Percentiles rank a stretch among this genome's conserved stretches.
phyloP scores from a whole-genome alignment of 257 asterid genomes.

The Forsythia suspensa region DNA sequence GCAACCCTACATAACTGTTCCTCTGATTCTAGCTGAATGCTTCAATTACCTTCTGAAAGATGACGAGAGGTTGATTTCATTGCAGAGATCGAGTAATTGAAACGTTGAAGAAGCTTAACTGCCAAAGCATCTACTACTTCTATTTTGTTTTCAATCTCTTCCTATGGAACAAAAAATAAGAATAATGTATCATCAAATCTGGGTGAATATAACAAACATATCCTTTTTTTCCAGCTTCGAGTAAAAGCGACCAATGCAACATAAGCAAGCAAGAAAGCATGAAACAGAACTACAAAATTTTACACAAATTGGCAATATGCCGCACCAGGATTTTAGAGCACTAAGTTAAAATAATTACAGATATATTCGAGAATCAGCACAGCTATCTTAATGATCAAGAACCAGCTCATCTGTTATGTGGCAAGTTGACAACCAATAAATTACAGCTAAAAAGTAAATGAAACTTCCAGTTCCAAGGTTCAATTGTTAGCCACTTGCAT shows the following conservation, averaged over 20 bases:
- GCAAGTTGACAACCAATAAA: constrained; percentile 9
- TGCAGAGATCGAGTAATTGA: constrained; percentile 80
- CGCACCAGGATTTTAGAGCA: background rate
- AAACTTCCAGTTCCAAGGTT: constrained; percentile 1
- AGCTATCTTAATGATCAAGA: background rate
- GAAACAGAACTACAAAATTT: constrained; percentile 5
- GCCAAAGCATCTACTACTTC: constrained; percentile 96
- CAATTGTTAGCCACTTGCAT: background rate
- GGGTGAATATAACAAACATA: constrained; percentile 17
- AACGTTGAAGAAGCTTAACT: constrained; percentile 90
- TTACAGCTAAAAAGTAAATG: constrained; percentile 4
- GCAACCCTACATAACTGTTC: background rate
- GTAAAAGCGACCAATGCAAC: constrained; percentile 1
- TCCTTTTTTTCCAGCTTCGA: background rate
- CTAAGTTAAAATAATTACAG: constrained; percentile 5
- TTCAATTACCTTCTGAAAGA: constrained; percentile 75
- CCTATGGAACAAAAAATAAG: constrained; percentile 37
- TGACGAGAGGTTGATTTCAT: constrained; percentile 82
- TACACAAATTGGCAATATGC: background rate
- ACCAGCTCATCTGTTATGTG: background rate
- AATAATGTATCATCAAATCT: background rate
- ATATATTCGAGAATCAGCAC: background rate
- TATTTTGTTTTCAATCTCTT: constrained; percentile 83
- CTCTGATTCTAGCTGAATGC: constrained; percentile 9
- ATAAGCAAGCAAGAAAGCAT: constrained; percentile 15